Evolutionary conservation across 2,329 filamentous ascomycete species (phyloP).

Genomic region (Cercospora nicotianae): DNA sequence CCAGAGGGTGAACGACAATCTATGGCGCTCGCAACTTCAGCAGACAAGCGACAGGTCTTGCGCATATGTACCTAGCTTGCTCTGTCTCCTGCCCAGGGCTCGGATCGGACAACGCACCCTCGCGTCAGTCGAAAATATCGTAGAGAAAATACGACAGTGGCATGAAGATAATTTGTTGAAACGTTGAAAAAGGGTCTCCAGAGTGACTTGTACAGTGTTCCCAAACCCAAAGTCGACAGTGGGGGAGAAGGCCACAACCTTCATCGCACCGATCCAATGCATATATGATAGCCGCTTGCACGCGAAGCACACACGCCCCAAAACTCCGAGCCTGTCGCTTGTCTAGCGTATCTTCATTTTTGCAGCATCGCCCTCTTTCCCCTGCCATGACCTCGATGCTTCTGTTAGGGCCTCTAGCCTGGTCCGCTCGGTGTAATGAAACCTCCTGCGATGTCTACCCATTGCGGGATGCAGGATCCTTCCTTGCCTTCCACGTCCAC

Average conservation of each 20-base stretch:
- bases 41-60: not conserved
- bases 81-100: not conserved
- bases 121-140: not conserved
- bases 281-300: constrained; percentile 21
- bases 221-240: constrained; percentile 11
- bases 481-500: constrained; percentile 97
- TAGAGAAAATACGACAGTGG: not conserved
- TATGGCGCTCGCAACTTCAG: not conserved
- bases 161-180: not conserved
- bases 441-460: constrained; percentile 95
- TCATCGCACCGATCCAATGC: constrained; percentile 19
- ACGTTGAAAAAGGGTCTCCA: constrained; percentile 7
- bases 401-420: constrained; percentile 17
- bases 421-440: constrained; percentile 56
- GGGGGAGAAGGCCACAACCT: not conserved
- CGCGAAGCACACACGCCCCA: constrained; percentile 10
- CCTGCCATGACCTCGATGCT: constrained; percentile 19
- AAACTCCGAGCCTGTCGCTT: constrained; percentile 10
- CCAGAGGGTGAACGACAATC: not conserved
- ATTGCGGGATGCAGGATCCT: constrained; percentile 90
- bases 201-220: constrained; percentile 19
- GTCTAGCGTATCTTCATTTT: constrained; percentile 10
- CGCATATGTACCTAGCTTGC: not conserved
- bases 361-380: not conserved
- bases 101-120: not conserved